A percentile compares a stretch with the other conserved stretches of the same genome.
Evolutionary conservation across 2,329 filamentous ascomycete species (phyloP).

Genomic region (Beauveria sp.): DNA sequence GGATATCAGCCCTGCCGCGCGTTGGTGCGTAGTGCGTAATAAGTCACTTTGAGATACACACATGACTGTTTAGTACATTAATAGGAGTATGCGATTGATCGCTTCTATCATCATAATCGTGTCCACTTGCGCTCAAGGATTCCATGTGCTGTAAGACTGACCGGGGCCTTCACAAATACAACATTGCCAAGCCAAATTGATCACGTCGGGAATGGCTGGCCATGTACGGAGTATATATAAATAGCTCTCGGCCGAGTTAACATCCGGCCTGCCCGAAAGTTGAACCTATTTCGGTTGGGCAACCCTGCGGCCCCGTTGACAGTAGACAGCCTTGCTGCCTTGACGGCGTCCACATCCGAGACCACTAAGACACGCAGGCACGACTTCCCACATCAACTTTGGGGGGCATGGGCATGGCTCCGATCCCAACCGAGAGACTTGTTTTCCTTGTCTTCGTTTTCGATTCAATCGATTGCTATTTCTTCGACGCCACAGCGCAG

Average conservation of each 20-base stretch:
- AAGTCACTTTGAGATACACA: background rate
- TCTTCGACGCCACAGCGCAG: background rate
- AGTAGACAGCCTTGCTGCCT: background rate
- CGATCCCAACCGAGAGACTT: no score
- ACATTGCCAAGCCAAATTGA: background rate
- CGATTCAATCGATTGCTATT: background rate
- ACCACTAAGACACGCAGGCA: background rate
- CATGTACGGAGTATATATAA: background rate
- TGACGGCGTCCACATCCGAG: background rate
- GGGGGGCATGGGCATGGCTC: no score
- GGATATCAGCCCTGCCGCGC: background rate
- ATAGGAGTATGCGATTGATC: background rate
- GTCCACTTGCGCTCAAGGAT: background rate
- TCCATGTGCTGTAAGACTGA: background rate
- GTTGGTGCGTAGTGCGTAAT: background rate
- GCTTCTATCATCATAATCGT: background rate
- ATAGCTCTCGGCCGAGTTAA: no score
- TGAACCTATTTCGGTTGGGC: no score
- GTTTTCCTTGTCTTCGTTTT: background rate
- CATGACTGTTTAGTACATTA: slow-evolving; percentile 5
- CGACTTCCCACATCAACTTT: no score
- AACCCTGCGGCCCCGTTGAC: no score
- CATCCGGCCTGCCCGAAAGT: background rate
- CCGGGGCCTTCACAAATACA: no score
- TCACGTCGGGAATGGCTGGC: background rate